Conservation (phyloP, 441 rosid species). For the Gossypium trilobum region DNA sequence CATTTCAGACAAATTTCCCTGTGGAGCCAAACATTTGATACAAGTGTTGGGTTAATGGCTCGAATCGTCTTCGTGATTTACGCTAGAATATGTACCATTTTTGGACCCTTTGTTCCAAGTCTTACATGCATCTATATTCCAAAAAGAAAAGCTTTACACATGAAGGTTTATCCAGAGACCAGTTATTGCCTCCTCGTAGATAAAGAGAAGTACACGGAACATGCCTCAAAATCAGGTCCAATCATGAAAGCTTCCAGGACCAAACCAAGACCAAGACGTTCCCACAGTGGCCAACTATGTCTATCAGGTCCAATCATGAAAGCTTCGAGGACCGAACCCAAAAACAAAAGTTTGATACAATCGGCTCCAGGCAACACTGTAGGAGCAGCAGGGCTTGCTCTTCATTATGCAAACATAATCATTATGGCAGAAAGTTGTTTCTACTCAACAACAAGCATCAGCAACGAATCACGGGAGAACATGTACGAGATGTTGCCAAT, state of each 20-base stretch:
- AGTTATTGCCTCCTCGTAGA: conserved; percentile 6
- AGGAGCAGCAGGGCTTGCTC: conserved; percentile 38
- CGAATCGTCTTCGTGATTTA: conserved; percentile 21
- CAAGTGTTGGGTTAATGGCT: conserved; percentile 25
- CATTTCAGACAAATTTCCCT: conserved; percentile 30
- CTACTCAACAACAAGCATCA: conserved; percentile 14
- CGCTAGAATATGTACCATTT: conserved; percentile 28
- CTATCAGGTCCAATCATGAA: not conserved
- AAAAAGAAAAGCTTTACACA: not conserved
- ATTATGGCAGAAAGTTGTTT: conserved; percentile 26
- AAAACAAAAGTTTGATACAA: conserved; percentile 3
- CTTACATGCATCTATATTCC: conserved; percentile 14
- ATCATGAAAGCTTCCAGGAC: conserved; percentile 3
- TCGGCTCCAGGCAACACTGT: conserved; percentile 26
- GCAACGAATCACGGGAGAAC: conserved; percentile 24
- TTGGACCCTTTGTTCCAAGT: conserved; percentile 20
- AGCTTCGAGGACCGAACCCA: not conserved
- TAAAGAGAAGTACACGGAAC: not conserved
- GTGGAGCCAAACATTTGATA: conserved; percentile 36
- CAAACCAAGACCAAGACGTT: not conserved
- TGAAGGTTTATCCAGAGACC: conserved; percentile 26
- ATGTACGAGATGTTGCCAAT: conserved; percentile 34
- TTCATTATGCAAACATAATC: conserved; percentile 35
- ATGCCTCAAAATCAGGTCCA: conserved; percentile 22
- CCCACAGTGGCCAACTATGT: conserved; percentile 18